phyloP scores from a whole-genome alignment of 768 basidiomycete species.

The Thelephora ganbajun region DNA sequence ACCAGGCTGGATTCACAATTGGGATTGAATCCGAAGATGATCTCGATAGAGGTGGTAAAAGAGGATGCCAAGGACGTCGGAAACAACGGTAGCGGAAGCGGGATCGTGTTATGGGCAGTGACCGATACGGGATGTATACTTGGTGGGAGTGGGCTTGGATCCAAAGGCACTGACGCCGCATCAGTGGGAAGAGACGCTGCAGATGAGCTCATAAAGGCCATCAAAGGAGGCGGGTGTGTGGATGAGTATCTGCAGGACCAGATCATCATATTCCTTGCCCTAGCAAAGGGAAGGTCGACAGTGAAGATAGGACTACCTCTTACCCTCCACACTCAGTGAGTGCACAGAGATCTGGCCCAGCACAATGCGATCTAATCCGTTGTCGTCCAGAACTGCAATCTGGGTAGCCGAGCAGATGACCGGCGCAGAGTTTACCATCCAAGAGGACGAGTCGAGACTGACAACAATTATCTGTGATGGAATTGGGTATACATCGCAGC shows the following conservation, averaged over 20 bases:
- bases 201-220: constrained; percentile 36
- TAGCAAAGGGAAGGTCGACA: constrained; percentile 50
- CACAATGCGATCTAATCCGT: background rate
- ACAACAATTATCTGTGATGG: constrained; percentile 51
- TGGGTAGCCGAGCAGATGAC: constrained; percentile 61
- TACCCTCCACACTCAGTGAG: constrained; percentile 54
- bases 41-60: constrained; percentile 15
- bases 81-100: constrained; percentile 48
- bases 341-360: background rate
- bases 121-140: constrained; percentile 52
- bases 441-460: constrained; percentile 26
- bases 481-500: constrained; percentile 32
- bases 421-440: constrained; percentile 44
- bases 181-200: constrained; percentile 50
- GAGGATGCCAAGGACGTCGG: constrained; percentile 11
- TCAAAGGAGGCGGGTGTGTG: constrained; percentile 56
- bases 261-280: constrained; percentile 63
- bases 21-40: constrained; percentile 18
- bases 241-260: constrained; percentile 66
- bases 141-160: constrained; percentile 55
- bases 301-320: constrained; percentile 38
- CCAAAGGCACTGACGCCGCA: constrained; percentile 29
- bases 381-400: constrained; percentile 39
- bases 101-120: constrained; percentile 66
- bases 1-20: constrained; percentile 22